Evolutionary conservation across 371 early-diverging fungal genomes (phyloP), one percentile per base, ranked within the genome.

Genomic region (Zychaea mexicana): DNA sequence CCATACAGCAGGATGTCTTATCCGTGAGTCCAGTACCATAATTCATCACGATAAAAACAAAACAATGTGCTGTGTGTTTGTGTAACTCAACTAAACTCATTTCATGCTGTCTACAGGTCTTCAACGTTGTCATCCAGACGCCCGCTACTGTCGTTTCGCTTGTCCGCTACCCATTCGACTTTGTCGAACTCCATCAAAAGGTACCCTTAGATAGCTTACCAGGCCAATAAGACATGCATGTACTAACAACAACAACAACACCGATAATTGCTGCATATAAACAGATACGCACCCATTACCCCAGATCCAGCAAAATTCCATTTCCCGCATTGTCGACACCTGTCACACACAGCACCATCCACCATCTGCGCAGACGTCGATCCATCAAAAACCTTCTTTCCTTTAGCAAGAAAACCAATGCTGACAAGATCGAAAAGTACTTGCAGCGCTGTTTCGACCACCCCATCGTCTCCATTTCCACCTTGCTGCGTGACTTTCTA

Each of bases 171-270:
- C 86, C 85, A 42, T 78, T 77, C 39, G 88, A 88, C 64, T 84
- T 88, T 71, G 33, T 82, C 17, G 86, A 88, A 19, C 83, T 88
- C 68, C 86, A 88, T 60, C 82, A 85, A 64, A 84, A 83, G 82
- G 85, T 82, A 71, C 30, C 17, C 15, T 32, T 13, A 33, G 0
- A 10, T n/a, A n/a, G n/a, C n/a, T n/a, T n/a, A n/a, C n/a, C n/a
- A n/a, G n/a, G n/a, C 22, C 45, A 15, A n/a, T 13, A 2, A 45
- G 12, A 12, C 39, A 30, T 57, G 30, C 33, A 24, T 12, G 2
- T 27, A 33, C 12, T 54, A 15, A 54, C 42, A 57, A 39, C 57
- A 17, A 17, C 30, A 31, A 10, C 19, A 8, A 56, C 12, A 6
- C 6, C 21, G 30, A 30, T 17, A 53, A 55, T 57, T 32, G 42